These are phyloP conservation scores for Colletotrichum sp. DNA, from an alignment of 2,329 filamentous ascomycete genomes.

Conservation along the genomic window DNA sequence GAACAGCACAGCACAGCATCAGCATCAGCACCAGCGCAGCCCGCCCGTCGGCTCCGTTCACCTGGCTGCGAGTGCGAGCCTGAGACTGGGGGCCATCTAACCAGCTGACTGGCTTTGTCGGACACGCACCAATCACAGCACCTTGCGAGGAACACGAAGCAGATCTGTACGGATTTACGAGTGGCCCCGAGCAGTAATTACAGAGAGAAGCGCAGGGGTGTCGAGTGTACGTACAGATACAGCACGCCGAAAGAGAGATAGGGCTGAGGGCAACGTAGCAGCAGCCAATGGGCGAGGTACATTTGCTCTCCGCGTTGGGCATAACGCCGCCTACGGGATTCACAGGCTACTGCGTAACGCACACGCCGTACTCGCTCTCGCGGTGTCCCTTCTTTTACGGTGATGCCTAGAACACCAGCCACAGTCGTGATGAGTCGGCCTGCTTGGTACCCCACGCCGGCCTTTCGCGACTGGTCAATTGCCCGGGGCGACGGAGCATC, in stretches of 20 bases:
- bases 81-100: background rate
- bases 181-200: slow-evolving; percentile 1
- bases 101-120: slow-evolving; percentile 12
- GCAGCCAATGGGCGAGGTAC: background rate
- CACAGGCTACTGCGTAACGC: background rate
- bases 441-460: background rate
- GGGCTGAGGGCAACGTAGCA: slow-evolving; percentile 17
- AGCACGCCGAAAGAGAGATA: background rate
- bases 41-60: slow-evolving; percentile 10
- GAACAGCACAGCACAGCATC: background rate
- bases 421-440: slow-evolving; percentile 13
- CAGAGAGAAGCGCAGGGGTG: background rate
- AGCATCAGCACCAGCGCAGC: slow-evolving; percentile 4
- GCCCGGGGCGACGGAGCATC: slow-evolving; percentile 5
- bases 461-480: background rate
- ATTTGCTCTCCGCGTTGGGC: slow-evolving; percentile 8
- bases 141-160: background rate
- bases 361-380: background rate
- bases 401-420: slow-evolving; percentile 14
- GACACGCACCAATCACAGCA: slow-evolving; percentile 8
- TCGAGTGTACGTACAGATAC: background rate
- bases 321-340: background rate
- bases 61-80: slow-evolving; percentile 11
- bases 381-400: background rate
- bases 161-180: slow-evolving; percentile 12